These are phyloP conservation scores for Aspergillus glaucus DNA, from an alignment of 2,329 filamentous ascomycete genomes.

Conservation along the genomic window DNA sequence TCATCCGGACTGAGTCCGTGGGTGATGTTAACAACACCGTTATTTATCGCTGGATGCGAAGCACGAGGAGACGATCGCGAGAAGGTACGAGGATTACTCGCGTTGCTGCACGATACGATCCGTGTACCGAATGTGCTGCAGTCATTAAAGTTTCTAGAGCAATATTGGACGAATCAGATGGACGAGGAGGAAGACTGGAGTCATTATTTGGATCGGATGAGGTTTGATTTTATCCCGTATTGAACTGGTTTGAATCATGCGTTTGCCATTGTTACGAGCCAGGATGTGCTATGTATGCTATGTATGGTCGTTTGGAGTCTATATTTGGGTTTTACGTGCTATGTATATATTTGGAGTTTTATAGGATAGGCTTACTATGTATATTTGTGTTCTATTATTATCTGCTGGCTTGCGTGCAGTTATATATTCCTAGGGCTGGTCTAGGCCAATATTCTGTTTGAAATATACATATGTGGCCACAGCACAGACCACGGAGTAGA, in stretches of 20 bases:
- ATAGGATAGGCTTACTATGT: too few relatives aligned
- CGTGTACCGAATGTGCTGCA: slow-evolving; percentile 38
- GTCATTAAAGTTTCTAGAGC: slow-evolving; percentile 36
- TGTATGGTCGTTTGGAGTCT: neutral
- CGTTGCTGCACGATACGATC: slow-evolving; percentile 33
- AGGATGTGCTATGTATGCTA: neutral
- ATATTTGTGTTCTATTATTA: too few relatives aligned
- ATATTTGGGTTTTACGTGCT: neutral
- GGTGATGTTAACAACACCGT: slow-evolving; percentile 38
- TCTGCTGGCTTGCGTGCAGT: too few relatives aligned
- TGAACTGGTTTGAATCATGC: slow-evolving; percentile 1
- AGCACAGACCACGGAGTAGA: too few relatives aligned
- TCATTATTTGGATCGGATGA: slow-evolving; percentile 33
- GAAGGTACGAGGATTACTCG: slow-evolving; percentile 26
- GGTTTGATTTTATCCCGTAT: slow-evolving; percentile 26
- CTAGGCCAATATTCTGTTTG: too few relatives aligned
- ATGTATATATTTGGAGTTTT: too few relatives aligned
- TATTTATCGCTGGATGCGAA: slow-evolving; percentile 41
- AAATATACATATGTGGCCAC: too few relatives aligned
- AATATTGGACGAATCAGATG: slow-evolving; percentile 29
- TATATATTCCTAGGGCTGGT: too few relatives aligned
- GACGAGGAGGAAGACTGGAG: slow-evolving; percentile 34
- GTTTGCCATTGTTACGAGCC: neutral
- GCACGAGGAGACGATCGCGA: slow-evolving; percentile 32
- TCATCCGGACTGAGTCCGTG: slow-evolving; percentile 35